Evolutionary conservation across 2,329 filamentous ascomycete species (phyloP).

Genomic region (Trichoderma endophyticum): DNA sequence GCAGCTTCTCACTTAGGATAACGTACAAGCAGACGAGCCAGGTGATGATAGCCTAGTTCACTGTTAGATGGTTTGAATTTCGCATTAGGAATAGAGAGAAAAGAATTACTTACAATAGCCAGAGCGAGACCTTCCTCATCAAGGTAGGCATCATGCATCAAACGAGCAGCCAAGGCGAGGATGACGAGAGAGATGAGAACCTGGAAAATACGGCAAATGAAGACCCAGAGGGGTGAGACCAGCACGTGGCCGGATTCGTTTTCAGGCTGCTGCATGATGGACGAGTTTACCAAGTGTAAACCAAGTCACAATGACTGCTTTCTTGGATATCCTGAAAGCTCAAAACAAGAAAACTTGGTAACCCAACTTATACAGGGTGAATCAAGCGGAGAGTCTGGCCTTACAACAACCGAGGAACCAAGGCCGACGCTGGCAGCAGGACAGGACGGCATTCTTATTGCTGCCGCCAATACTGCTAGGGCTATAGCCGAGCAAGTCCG

Average conservation of each 20-base stretch:
- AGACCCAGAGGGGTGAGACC: slow-evolving; percentile 43
- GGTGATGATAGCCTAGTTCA: slow-evolving; percentile 41
- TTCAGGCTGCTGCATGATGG: slow-evolving; percentile 24
- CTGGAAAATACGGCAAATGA: slow-evolving; percentile 40
- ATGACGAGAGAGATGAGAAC: slow-evolving; percentile 42
- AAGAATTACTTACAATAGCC: slow-evolving; percentile 36
- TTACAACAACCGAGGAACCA: not conserved
- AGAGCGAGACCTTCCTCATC: slow-evolving; percentile 41
- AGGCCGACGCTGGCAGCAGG: not conserved
- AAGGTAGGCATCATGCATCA: slow-evolving; percentile 41
- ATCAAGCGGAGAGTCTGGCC: not conserved
- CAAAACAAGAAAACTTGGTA: not conserved
- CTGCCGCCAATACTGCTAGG: not conserved
- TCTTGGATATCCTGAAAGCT: not conserved
- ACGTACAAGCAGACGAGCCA: slow-evolving; percentile 43
- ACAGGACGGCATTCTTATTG: slow-evolving; percentile 15
- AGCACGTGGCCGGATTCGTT: slow-evolving; percentile 32
- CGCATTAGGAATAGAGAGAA: not conserved
- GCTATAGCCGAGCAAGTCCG: not conserved
- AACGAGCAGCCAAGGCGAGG: slow-evolving; percentile 40
- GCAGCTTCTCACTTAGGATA: slow-evolving; percentile 40
- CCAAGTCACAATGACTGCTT: not conserved
- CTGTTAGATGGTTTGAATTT: slow-evolving; percentile 14
- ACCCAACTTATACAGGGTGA: not conserved
- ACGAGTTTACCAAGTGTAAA: not conserved